Evolutionary conservation across 2,329 filamentous ascomycete species (phyloP).

Genomic region (Diplocarpon rosae): DNA sequence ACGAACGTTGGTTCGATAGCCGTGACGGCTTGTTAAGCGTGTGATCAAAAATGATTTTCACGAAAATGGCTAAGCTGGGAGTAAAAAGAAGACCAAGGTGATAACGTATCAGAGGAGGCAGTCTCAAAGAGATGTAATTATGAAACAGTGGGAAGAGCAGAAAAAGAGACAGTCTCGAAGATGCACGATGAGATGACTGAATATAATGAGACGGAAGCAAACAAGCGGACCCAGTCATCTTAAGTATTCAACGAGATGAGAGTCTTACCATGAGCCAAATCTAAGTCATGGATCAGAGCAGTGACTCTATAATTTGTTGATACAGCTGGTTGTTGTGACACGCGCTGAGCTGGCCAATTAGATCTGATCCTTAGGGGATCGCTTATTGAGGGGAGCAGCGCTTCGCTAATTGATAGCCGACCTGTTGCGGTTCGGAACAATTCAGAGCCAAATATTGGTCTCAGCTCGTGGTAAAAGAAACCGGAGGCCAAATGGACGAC

Average conservation of each 20-base stretch:
- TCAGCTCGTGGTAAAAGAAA: conserved; percentile 19
- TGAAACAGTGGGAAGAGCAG: conserved; percentile 9
- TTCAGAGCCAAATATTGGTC: conserved; percentile 12
- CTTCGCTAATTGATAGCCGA: conserved; percentile 16
- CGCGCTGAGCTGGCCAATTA: conserved; percentile 26
- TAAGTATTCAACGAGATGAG: conserved; percentile 22
- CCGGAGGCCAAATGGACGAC: conserved; percentile 14
- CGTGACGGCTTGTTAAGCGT: conserved; percentile 6
- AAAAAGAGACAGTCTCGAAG: conserved; percentile 18
- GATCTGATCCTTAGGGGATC: conserved; percentile 9
- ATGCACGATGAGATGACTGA: conserved; percentile 19
- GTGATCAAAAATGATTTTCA: conserved; percentile 8
- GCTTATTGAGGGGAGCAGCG: conserved; percentile 13
- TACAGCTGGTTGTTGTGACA: conserved; percentile 23
- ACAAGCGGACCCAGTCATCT: conserved; percentile 17
- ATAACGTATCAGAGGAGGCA: conserved; percentile 22
- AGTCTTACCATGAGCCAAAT: conserved; percentile 5
- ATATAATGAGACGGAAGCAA: conserved; percentile 19
- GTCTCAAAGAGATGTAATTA: conserved; percentile 18
- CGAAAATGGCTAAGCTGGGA: conserved; percentile 21
- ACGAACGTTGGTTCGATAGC: conserved; percentile 4
- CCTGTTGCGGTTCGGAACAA: conserved; percentile 6
- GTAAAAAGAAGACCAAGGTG: conserved; percentile 17
- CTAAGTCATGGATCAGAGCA: conserved; percentile 7
- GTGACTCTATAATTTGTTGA: conserved; percentile 27